Base-by-base conservation (phyloP, 306 rosid genomes). In the Dryas octopetala region DNA sequence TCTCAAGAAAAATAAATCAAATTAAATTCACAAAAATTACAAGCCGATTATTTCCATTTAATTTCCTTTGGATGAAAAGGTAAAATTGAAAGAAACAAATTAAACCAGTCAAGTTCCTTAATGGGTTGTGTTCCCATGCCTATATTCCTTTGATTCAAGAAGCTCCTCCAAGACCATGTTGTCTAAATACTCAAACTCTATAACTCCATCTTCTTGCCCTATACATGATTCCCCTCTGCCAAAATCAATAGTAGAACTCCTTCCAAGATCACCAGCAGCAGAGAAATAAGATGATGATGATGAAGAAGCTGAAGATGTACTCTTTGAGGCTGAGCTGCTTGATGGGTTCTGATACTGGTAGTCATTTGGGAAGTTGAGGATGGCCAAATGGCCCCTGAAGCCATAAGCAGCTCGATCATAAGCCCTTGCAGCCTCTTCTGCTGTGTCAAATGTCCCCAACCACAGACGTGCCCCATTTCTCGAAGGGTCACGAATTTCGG, bases 401-500 rank as follows among this genome's bases (percentile, higher is more conserved):
- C 83, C 83, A 41, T 86, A 93, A 45, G 98, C 98, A 54, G 98
- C 97, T 73, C 85, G 85, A 67, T 94, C 98, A 70, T 94, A 94
- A 50, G 98, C 98, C 47, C 97, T 68, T 8, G 98, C 98, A 45
- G 98, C 98, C 70, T 88, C 78, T 32, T 91, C 96, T 0, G 98
- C 91, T 1, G 97, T 94, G 1, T 88, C 96, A 52, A 88, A 94
- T 3, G 95, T 94, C 49, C 98, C 98, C 0, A 94, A 84, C 98
- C 98, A 94, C 1, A 88, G 71, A 1, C 98, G 85, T 9, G 92
- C 90, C 9, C 98, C 96, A 49, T 90, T 94, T 47, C 96, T 80
- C 9, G 94, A 83, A 0, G 97, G 97, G 58, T 94, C 98, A n/a
- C 98, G 92, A 68, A 91, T 94, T 73, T 94, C 98, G 0, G 98